These are phyloP conservation scores for Teratosphaeria zuluensis DNA, from an alignment of 2,329 filamentous ascomycete genomes.

Conservation along the genomic window DNA sequence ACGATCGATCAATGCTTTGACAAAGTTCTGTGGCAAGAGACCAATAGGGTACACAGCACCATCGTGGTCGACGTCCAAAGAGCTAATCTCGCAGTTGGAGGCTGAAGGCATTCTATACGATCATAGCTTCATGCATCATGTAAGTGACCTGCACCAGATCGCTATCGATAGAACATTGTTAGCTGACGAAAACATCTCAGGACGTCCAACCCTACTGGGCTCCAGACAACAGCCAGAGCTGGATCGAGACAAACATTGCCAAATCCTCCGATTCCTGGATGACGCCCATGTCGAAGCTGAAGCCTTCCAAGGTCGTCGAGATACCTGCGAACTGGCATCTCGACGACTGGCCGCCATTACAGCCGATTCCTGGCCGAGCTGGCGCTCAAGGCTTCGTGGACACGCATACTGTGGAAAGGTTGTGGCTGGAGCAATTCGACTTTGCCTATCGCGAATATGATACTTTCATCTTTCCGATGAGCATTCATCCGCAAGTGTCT, in stretches of 20 bases:
- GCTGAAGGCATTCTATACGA: conserved; percentile 37
- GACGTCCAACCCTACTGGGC: conserved; percentile 32
- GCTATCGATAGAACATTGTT: background rate
- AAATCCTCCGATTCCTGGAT: conserved; percentile 30
- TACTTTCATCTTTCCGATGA: conserved; percentile 39
- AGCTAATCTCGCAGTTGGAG: conserved; percentile 32
- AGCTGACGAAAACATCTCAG: background rate
- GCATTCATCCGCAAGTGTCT: conserved; percentile 39
- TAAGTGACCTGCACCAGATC: background rate
- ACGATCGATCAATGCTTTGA: conserved; percentile 31
- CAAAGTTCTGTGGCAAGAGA: conserved; percentile 29
- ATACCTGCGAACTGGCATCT: conserved; percentile 39
- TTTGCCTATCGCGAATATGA: conserved; percentile 38
- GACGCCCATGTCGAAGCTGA: conserved; percentile 27
- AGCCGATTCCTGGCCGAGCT: conserved; percentile 21
- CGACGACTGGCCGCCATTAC: conserved; percentile 39
- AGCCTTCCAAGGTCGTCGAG: conserved; percentile 31
- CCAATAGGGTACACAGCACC: conserved; percentile 37
- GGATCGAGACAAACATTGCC: conserved; percentile 23
- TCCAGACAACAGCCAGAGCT: conserved; percentile 16
- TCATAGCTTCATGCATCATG: conserved; percentile 40
- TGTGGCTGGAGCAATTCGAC: conserved; percentile 40
- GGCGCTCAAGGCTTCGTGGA: conserved; percentile 34
- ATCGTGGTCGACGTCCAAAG: conserved; percentile 31
- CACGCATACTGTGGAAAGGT: conserved; percentile 30